Evolutionary conservation across 768 basidiomycete species (phyloP).

Genomic region (Ephemerocybe angulata): DNA sequence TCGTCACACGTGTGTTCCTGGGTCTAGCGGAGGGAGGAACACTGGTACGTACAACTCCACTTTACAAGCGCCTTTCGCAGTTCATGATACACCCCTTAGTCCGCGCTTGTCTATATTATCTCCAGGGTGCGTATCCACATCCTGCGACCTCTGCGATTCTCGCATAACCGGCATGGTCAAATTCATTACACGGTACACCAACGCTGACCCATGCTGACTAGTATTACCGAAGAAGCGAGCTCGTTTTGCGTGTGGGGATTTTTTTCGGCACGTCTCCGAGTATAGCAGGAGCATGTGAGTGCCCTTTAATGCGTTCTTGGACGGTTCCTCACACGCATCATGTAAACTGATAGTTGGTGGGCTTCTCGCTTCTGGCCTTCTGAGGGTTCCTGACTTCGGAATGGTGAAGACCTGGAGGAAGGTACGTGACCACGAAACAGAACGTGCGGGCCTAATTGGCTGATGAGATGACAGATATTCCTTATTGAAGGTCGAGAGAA

Average conservation of each 20-base stretch:
- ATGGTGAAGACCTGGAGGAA: slow-evolving; percentile 32
- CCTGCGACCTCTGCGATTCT: too few species aligned
- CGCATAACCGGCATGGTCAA: too few species aligned
- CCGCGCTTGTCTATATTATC: slow-evolving; percentile 37
- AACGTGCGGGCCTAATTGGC: too few species aligned
- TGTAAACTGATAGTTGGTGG: slow-evolving; percentile 30
- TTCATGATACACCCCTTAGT: slow-evolving; percentile 16
- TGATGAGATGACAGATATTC: slow-evolving; percentile 37
- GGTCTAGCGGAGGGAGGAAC: slow-evolving; percentile 44
- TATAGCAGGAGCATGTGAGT: slow-evolving; percentile 35
- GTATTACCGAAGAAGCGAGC: slow-evolving; percentile 35
- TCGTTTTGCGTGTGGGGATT: slow-evolving; percentile 33
- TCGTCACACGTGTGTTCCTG: slow-evolving; percentile 36
- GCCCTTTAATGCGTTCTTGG: background rate
- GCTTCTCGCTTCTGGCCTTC: slow-evolving; percentile 34
- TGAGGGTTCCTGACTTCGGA: slow-evolving; percentile 30
- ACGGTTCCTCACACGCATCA: background rate
- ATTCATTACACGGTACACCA: too few species aligned
- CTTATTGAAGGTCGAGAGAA: slow-evolving; percentile 33
- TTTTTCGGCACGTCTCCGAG: slow-evolving; percentile 33
- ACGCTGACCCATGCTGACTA: too few species aligned
- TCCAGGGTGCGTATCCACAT: slow-evolving; percentile 27
- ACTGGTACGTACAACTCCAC: slow-evolving; percentile 24
- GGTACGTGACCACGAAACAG: too few species aligned
- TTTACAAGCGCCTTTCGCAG: background rate